Evolutionary conservation across 2,329 filamentous ascomycete genomes (phyloP).

Genomic region (Rasamsonia emersonii): DNA sequence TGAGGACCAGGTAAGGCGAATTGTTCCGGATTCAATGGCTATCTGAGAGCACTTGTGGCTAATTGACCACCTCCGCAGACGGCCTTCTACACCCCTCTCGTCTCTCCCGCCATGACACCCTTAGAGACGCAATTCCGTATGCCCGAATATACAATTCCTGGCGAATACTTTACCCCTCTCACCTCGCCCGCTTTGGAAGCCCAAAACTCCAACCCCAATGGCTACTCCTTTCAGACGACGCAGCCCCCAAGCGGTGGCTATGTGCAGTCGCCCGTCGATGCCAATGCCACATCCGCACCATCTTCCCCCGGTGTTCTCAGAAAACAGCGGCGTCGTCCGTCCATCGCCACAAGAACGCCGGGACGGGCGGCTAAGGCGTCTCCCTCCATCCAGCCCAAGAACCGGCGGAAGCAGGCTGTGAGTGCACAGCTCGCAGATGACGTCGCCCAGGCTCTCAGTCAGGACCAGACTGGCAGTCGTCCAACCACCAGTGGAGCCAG

Average conservation of each 20-base stretch:
- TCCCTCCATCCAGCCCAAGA: slow-evolving; percentile 35
- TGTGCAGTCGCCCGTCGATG: slow-evolving; percentile 34
- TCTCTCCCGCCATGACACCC: slow-evolving; percentile 44
- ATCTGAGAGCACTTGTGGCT: not conserved
- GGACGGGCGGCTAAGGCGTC: slow-evolving; percentile 35
- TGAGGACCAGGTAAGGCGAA: slow-evolving; percentile 34
- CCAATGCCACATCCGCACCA: slow-evolving; percentile 24
- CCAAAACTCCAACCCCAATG: slow-evolving; percentile 28
- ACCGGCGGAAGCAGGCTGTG: slow-evolving; percentile 25
- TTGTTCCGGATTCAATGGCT: not conserved
- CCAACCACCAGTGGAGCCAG: slow-evolving; percentile 19
- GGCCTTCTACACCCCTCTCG: slow-evolving; percentile 40
- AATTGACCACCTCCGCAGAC: slow-evolving; percentile 20
- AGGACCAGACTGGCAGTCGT: slow-evolving; percentile 19
- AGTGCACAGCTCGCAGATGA: slow-evolving; percentile 23
- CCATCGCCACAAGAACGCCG: slow-evolving; percentile 23
- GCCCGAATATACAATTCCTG: slow-evolving; percentile 39
- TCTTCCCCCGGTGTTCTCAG: slow-evolving; percentile 26
- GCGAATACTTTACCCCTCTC: slow-evolving; percentile 43
- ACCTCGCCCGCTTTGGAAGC: slow-evolving; percentile 44
- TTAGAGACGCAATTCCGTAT: slow-evolving; percentile 39
- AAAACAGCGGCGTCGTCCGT: slow-evolving; percentile 32
- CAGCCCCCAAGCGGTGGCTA: slow-evolving; percentile 33
- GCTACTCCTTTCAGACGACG: slow-evolving; percentile 26
- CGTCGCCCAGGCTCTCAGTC: slow-evolving; percentile 27